phyloP scores from a whole-genome alignment of 2,329 filamentous ascomycete genomes.

The Simplicillium sp. region DNA sequence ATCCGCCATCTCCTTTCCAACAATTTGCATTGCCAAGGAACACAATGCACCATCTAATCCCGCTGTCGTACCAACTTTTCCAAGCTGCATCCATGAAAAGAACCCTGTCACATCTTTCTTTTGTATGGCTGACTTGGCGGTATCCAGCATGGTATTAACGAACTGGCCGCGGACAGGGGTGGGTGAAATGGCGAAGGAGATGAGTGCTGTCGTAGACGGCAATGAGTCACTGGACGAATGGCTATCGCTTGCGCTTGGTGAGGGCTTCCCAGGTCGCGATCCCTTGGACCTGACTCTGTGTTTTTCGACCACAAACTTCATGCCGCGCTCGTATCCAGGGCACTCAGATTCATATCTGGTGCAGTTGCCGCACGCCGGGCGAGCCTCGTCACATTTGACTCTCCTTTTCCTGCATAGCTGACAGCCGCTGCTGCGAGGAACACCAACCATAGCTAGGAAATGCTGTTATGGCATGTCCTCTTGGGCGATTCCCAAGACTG shows the following conservation, averaged over 20 bases:
- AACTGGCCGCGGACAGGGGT: constrained; percentile 18
- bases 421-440: constrained; percentile 17
- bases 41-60: constrained; percentile 28
- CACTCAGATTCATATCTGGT: constrained; percentile 25
- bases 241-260: constrained; percentile 11
- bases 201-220: constrained; percentile 11
- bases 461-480: no score
- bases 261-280: neutral
- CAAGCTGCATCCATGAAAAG: constrained; percentile 16
- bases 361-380: constrained; percentile 30
- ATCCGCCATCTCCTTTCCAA: constrained; percentile 23
- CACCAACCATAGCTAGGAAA: constrained; percentile 9
- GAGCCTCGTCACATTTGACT: constrained; percentile 35
- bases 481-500: no score
- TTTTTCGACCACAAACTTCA: constrained; percentile 30
- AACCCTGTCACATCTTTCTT: constrained; percentile 12
- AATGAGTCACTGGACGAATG: constrained; percentile 9
- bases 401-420: constrained; percentile 28
- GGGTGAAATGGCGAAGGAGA: constrained; percentile 7
- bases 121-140: constrained; percentile 9
- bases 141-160: constrained; percentile 20
- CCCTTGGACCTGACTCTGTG: constrained; percentile 20
- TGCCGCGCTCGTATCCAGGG: constrained; percentile 26
- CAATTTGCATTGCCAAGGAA: constrained; percentile 25
- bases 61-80: constrained; percentile 21